Conservation (phyloP, 257 asterid species). For the Henckelia pumila region DNA sequence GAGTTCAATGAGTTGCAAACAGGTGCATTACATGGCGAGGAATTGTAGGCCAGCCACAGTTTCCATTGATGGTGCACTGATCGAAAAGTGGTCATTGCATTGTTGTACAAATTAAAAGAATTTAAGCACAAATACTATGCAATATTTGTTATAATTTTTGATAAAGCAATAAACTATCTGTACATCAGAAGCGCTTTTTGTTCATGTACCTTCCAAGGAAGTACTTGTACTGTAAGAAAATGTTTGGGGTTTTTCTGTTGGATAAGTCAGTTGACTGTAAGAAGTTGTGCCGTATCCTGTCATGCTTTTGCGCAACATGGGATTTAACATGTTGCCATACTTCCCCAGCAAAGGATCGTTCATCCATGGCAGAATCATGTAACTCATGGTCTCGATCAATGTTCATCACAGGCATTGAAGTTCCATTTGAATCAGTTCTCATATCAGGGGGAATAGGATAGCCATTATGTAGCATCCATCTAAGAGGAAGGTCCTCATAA, state of each 20-base stretch:
- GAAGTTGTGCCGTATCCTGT: conserved; percentile 44
- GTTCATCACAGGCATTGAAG: conserved; percentile 21
- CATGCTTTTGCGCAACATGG: conserved; percentile 41
- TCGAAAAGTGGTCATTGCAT: neutral
- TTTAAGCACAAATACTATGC: neutral
- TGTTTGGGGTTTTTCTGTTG: conserved; percentile 43
- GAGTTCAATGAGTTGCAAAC: neutral
- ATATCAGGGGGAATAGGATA: conserved; percentile 52
- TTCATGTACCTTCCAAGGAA: conserved; percentile 46
- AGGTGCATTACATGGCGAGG: no score
- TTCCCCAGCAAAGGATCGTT: conserved; percentile 53
- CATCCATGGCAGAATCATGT: conserved; percentile 33
- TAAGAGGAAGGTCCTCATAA: conserved; percentile 50
- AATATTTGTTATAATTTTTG: neutral
- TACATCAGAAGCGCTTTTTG: neutral
- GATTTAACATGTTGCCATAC: conserved; percentile 59
- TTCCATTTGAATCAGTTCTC: conserved; percentile 31
- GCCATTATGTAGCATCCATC: conserved; percentile 59
- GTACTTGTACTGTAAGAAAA: conserved; percentile 46
- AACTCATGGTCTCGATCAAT: conserved; percentile 25
- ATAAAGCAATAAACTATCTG: neutral
- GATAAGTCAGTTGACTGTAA: conserved; percentile 46
- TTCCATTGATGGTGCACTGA: neutral
- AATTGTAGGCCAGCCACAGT: no score
- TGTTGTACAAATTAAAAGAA: no score